These are phyloP conservation scores for Coprinopsis strossmayeri DNA, from an alignment of 768 basidiomycete genomes.

Conservation along the genomic window DNA sequence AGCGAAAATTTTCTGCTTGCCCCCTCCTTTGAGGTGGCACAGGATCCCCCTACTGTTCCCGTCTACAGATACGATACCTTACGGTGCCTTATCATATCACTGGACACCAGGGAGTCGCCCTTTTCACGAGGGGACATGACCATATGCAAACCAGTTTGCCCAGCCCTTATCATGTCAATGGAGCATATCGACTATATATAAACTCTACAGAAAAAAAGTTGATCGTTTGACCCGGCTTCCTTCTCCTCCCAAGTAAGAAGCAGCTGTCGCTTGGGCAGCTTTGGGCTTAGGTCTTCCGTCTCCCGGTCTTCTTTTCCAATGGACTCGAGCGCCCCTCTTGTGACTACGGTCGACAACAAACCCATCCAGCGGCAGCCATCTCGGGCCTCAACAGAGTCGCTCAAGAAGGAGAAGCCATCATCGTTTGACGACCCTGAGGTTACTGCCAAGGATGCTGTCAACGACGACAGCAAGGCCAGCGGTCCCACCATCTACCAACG, in stretches of 20 bases:
- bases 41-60: too few species aligned
- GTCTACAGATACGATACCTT: too few species aligned
- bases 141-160: not conserved
- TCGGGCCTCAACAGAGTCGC: slow-evolving; percentile 1
- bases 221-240: not conserved
- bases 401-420: slow-evolving; percentile 13
- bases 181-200: not conserved
- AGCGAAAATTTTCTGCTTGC: too few species aligned
- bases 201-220: not conserved
- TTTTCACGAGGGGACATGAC: too few species aligned
- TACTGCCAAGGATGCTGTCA: slow-evolving; percentile 10
- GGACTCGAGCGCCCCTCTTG: not conserved
- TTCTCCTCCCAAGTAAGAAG: not conserved
- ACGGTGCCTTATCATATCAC: too few species aligned
- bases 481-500: slow-evolving; percentile 14
- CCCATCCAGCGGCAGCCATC: slow-evolving; percentile 4
- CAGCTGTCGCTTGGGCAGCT: too few species aligned
- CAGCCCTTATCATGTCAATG: not conserved
- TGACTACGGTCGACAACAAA: slow-evolving; percentile 1
- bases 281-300: too few species aligned
- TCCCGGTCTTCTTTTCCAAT: not conserved
- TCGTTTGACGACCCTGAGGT: slow-evolving; percentile 18
- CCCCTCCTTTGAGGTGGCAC: too few species aligned
- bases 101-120: not conserved
- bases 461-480: slow-evolving; percentile 18